Conservation (phyloP, 2,329 filamentous ascomycete genomes). For the Penicillium hordei region DNA sequence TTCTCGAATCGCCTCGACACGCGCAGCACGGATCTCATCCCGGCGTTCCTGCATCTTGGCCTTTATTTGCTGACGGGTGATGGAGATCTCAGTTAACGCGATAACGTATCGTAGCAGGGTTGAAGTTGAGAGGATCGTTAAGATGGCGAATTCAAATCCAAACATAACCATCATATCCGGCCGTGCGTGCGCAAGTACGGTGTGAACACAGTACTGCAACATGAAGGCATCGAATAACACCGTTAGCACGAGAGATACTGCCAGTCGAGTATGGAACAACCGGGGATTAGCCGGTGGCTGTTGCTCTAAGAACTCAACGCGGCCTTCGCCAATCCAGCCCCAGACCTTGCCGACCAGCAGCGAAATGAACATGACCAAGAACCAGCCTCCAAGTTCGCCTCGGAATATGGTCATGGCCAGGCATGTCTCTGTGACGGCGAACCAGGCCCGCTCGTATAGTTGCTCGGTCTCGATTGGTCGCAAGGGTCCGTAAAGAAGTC, state of each 20-base stretch:
- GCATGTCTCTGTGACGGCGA: conserved; percentile 93
- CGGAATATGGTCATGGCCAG: conserved; percentile 98
- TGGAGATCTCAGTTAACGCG: conserved; percentile 72
- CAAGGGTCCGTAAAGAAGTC: conserved; percentile 83
- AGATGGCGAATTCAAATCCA: conserved; percentile 91
- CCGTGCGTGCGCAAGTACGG: conserved; percentile 81
- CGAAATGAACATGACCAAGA: conserved; percentile 92
- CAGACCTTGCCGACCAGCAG: conserved; percentile 94
- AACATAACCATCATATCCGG: conserved; percentile 99
- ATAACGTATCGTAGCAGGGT: conserved; percentile 77
- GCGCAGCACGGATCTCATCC: conserved; percentile 60
- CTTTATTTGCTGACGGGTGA: conserved; percentile 71
- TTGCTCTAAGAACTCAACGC: conserved; percentile 92
- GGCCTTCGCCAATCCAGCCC: conserved; percentile 96
- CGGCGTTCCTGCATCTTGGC: conserved; percentile 68
- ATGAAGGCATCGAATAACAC: conserved; percentile 77
- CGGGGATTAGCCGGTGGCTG: conserved; percentile 86
- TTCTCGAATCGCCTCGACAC: conserved; percentile 48
- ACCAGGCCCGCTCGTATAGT: conserved; percentile 96
- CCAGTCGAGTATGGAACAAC: conserved; percentile 81
- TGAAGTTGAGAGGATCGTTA: conserved; percentile 76
- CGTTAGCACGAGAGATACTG: conserved; percentile 74
- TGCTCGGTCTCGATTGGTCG: conserved; percentile 95
- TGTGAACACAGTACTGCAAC: conserved; percentile 76
- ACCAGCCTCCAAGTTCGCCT: conserved; percentile 91